Percentiles rank a stretch among this genome's conserved stretches.
Evolutionary conservation across 495 filamentous ascomycete species (phyloP).

Genomic region (Xylaria curta): DNA sequence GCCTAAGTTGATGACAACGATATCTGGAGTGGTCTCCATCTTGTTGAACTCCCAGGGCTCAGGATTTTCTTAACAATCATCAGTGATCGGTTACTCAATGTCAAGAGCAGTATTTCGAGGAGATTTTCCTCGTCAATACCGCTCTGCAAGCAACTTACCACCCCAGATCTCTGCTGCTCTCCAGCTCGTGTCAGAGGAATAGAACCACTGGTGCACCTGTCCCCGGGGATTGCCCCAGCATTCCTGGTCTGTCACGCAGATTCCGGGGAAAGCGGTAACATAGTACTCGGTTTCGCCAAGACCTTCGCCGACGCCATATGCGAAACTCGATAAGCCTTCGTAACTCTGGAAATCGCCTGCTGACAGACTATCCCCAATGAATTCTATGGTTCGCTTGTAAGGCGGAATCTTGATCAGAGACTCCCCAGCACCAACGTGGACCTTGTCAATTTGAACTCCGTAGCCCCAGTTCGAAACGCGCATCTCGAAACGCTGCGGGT

Average conservation of each 20-base stretch:
- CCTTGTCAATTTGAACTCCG: constrained; percentile 64
- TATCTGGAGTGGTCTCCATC: constrained; percentile 63
- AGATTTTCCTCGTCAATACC: not conserved
- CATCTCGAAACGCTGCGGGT: constrained; percentile 58
- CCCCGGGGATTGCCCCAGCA: constrained; percentile 65
- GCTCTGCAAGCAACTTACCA: constrained; percentile 38
- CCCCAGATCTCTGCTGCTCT: constrained; percentile 59
- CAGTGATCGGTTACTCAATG: not conserved
- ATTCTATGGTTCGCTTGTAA: constrained; percentile 62
- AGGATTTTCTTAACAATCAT: constrained; percentile 47
- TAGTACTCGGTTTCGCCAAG: constrained; percentile 69
- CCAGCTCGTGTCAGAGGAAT: constrained; percentile 63
- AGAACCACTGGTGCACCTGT: constrained; percentile 70
- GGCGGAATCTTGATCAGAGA: constrained; percentile 59
- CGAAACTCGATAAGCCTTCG: constrained; percentile 66
- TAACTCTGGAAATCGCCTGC: constrained; percentile 69
- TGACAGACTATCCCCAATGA: constrained; percentile 67
- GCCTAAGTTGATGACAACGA: constrained; percentile 72
- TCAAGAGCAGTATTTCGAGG: not conserved
- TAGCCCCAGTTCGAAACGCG: constrained; percentile 72
- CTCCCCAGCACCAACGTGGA: constrained; percentile 58
- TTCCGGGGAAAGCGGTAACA: constrained; percentile 67
- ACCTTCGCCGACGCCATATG: constrained; percentile 64
- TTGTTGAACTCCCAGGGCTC: constrained; percentile 66
- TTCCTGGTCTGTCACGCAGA: constrained; percentile 63